Conservation (phyloP, 495 filamentous ascomycete species). For the Xylaria longipes region DNA sequence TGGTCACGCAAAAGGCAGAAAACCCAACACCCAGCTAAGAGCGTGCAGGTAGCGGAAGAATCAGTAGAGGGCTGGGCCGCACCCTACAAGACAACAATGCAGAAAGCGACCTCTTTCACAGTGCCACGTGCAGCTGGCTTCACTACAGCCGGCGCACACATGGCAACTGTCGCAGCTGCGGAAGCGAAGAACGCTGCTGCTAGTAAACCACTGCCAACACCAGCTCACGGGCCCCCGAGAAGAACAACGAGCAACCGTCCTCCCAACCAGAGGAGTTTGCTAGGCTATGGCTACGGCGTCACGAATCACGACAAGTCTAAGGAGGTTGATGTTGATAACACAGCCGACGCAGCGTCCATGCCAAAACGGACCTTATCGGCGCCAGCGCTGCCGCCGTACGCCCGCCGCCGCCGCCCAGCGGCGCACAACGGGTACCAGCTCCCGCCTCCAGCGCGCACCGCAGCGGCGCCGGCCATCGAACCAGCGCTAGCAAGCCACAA, state of each 20-base stretch:
- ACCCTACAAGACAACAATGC: slow-evolving; percentile 53
- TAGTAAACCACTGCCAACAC: slow-evolving; percentile 31
- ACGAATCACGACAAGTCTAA: slow-evolving; percentile 40
- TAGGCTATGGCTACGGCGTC: slow-evolving; percentile 44
- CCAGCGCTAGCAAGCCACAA: slow-evolving; percentile 47
- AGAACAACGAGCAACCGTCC: slow-evolving; percentile 42
- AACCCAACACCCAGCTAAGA: slow-evolving; percentile 28
- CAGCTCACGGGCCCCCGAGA: slow-evolving; percentile 14
- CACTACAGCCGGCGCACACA: slow-evolving; percentile 50
- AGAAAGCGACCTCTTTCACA: slow-evolving; percentile 49
- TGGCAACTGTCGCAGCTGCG: slow-evolving; percentile 44
- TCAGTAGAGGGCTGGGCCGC: slow-evolving; percentile 42
- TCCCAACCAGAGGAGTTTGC: slow-evolving; percentile 49
- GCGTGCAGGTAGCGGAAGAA: slow-evolving; percentile 33
- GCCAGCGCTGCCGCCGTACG: slow-evolving; percentile 24
- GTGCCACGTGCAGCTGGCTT: slow-evolving; percentile 49
- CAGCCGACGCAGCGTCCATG: slow-evolving; percentile 17
- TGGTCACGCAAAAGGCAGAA: slow-evolving; percentile 41
- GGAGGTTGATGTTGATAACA: slow-evolving; percentile 11
- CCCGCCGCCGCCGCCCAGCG: slow-evolving; percentile 18
- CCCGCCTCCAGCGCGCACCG: slow-evolving; percentile 22
- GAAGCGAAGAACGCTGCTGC: slow-evolving; percentile 29
- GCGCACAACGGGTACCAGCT: slow-evolving; percentile 10
- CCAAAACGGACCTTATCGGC: slow-evolving; percentile 26
- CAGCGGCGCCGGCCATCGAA: slow-evolving; percentile 36